phyloP scores from a whole-genome alignment of 352 stramenopile genomes.

The Phytophthora hybrid region DNA sequence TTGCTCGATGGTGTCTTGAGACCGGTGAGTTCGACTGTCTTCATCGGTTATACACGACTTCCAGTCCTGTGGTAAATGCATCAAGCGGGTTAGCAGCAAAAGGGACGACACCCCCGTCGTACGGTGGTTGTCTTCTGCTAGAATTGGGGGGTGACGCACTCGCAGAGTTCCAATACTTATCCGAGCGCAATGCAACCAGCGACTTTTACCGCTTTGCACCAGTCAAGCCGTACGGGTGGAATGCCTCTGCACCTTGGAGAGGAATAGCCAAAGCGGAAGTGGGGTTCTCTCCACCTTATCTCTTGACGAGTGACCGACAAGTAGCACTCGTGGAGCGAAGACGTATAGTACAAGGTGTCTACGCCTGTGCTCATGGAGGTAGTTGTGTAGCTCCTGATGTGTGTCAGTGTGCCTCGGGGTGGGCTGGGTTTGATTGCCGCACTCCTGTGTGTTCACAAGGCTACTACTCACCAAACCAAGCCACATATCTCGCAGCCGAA shows the following conservation, averaged over 20 bases:
- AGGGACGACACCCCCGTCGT: constrained; percentile 9
- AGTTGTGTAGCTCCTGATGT: constrained; percentile 91
- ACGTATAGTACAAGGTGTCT: constrained; percentile 92
- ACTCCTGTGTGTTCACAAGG: constrained; percentile 94
- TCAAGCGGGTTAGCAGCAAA: constrained; percentile 44
- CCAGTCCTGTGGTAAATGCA: constrained; percentile 50
- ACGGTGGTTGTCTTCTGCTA: constrained; percentile 68
- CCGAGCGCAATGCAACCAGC: constrained; percentile 76
- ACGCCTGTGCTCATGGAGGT: constrained; percentile 96
- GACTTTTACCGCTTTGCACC: constrained; percentile 87
- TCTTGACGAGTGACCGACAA: constrained; percentile 81
- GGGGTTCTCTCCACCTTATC: constrained; percentile 71
- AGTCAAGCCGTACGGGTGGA: constrained; percentile 84
- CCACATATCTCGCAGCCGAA: constrained; percentile 81
- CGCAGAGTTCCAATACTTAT: constrained; percentile 91
- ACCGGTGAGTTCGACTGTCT: constrained; percentile 96
- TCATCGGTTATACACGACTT: constrained; percentile 45
- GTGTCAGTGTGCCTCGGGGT: constrained; percentile 92
- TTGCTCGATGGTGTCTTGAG: constrained; percentile 89
- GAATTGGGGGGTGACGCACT: constrained; percentile 86
- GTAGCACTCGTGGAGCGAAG: constrained; percentile 90
- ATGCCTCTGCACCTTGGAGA: constrained; percentile 80
- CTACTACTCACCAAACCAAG: constrained; percentile 90
- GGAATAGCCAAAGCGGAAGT: constrained; percentile 52
- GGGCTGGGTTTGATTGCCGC: constrained; percentile 97